A percentile compares a stretch with the other conserved stretches of the same genome.
Evolutionary conservation across 1,139 yeast genomes (phyloP).

Genomic region (Magnusiomyces starmeri): DNA sequence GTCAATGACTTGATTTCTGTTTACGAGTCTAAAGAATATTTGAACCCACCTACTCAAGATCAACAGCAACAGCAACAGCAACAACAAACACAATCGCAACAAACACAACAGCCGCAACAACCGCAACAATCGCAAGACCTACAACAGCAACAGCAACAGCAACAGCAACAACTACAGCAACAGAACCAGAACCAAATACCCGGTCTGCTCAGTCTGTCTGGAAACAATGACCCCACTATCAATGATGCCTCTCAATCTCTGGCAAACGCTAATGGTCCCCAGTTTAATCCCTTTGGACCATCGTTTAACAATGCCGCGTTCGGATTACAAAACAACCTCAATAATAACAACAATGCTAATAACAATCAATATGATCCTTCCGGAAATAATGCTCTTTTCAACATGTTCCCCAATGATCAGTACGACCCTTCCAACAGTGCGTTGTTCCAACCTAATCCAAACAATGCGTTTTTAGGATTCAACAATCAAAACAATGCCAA

Average conservation of each 20-base stretch:
- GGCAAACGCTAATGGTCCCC: background rate
- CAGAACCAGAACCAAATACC: constrained; percentile 19
- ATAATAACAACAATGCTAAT: constrained; percentile 4
- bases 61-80: background rate
- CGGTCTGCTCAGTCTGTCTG: constrained; percentile 6
- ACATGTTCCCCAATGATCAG: no score
- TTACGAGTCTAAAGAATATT: constrained; percentile 17
- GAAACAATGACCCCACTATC: no score
- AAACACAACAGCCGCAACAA: background rate
- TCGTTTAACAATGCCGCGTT: no score
- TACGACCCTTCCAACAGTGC: background rate
- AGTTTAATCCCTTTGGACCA: no score
- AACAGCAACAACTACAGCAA: constrained; percentile 14
- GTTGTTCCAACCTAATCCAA: background rate
- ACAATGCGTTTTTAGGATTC: no score
- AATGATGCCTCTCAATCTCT: no score
- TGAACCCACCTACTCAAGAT: constrained; percentile 1
- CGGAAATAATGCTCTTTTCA: no score
- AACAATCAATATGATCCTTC: background rate
- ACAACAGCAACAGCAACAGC: background rate
- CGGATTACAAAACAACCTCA: constrained; percentile 4
- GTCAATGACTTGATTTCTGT: constrained; percentile 23
- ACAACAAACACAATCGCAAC: background rate
- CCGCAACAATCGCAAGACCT: background rate
- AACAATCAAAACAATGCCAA: no score